Conservation (phyloP, 192 early-diverging fungal genomes). For the Rhizophagus clarus region DNA sequence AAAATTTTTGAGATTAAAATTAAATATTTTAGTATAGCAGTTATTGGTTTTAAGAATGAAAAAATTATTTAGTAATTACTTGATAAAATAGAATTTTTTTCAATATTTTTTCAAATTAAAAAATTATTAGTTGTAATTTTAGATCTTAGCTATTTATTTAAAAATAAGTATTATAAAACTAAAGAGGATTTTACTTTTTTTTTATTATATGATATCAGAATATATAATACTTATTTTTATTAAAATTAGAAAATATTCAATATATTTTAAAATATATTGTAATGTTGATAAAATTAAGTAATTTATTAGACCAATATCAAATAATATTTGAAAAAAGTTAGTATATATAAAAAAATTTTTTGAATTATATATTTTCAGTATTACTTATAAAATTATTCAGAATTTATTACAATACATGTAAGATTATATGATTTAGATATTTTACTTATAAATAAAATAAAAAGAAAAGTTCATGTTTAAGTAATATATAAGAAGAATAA, state of each 20-base stretch:
- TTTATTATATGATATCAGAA: neutral
- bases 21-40: neutral
- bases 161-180: neutral
- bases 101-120: neutral
- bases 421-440: too few relatives aligned
- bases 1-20: neutral
- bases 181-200: neutral
- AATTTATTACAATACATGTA: too few relatives aligned
- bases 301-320: neutral
- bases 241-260: neutral
- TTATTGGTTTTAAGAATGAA: neutral
- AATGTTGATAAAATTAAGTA: neutral
- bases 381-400: too few relatives aligned
- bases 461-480: too few relatives aligned
- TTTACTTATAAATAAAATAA: too few relatives aligned
- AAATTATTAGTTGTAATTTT: neutral
- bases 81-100: slow-evolving; percentile 5
- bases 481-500: too few relatives aligned
- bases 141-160: neutral
- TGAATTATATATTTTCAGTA: neutral
- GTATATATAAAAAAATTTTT: neutral
- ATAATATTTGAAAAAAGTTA: neutral
- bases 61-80: neutral
- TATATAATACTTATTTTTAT: neutral
- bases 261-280: neutral